Base-by-base conservation (phyloP, 2,329 filamentous ascomycete species). In the Fusarium pilosicola region DNA sequence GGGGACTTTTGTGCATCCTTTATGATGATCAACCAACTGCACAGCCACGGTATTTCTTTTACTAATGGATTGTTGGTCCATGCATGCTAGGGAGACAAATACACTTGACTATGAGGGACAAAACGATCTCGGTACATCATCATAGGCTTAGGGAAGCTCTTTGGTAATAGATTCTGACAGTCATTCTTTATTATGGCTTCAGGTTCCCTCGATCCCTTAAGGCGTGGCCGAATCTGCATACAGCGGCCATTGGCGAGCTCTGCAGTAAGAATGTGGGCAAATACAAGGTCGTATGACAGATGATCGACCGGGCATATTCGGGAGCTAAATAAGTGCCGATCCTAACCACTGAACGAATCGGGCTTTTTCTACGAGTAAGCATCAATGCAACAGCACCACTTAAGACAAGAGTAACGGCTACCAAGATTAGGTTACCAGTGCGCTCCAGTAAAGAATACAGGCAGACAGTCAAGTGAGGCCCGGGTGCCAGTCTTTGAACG, bases 81-180 rank as follows among this genome's bases (percentile, higher is more conserved):
- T 0, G 15, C 7, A 8, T 26, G 18, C 18, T 6, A 17, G 17
- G 11, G 42, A 26, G n/a, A 10, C n/a, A 44, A 18, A 5, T 18
- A 44, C 12, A 8, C n/a, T 9, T 8, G 12, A 9, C 4, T 2
- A 7, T 9, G 9, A 26, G 12, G 12, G 42, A 24, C 6, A 26
- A 20, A 45, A 45, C 26, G 11, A 20, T 8, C 14, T 6, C 4
- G 17, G 6, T 13, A 13, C 8, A 9, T 15, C 15, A 17, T 7
- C 14, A 17, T n/a, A n/a, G 3, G 13, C 6, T 41, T n/a, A 5
- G 0, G 2, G 20, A 34, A 7, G 32, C 3, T 34, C 1, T 1
- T 15, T 8, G 7, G 32, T 7, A 32, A 32, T 15, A 0, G 32
- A 32, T 34, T 34, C 32, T 34, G 6, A 15, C 3, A 34, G 14